These are phyloP conservation scores for Diddensiella transvaalensis DNA, from an alignment of 805 yeast species.

Conservation along the genomic window DNA sequence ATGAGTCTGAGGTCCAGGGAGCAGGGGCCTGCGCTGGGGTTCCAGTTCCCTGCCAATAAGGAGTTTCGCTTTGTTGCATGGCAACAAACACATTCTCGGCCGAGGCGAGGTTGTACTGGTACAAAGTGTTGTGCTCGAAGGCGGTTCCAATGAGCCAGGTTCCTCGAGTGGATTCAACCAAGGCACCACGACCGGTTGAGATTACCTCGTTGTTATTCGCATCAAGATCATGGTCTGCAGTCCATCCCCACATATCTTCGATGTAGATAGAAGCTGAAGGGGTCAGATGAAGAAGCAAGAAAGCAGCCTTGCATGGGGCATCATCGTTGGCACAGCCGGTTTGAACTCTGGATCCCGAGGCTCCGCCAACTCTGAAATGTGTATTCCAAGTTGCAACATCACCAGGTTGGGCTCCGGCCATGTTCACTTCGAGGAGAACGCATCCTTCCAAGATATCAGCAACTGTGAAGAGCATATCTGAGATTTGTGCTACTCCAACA, in stretches of 20 bases:
- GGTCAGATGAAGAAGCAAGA: conserved; percentile 6
- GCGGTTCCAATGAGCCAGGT: conserved; percentile 11
- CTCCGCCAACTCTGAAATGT: conserved; percentile 12
- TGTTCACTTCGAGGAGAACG: conserved; percentile 5
- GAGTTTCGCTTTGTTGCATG: conserved; percentile 12
- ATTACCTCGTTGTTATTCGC: conserved; percentile 3
- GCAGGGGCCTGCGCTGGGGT: conserved; percentile 8
- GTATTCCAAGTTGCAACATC: conserved; percentile 9
- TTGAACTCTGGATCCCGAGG: conserved; percentile 8
- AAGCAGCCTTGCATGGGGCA: conserved; percentile 8
- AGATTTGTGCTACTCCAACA: conserved; percentile 6
- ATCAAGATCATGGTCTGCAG: conserved; percentile 13
- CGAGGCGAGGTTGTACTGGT: conserved; percentile 7
- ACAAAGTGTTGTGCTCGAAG: conserved; percentile 9
- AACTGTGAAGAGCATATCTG: conserved; percentile 10
- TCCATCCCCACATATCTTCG: conserved; percentile 14
- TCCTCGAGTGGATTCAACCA: conserved; percentile 5
- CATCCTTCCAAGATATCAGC: conserved; percentile 4
- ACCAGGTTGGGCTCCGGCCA: conserved; percentile 10
- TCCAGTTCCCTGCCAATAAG: conserved; percentile 9
- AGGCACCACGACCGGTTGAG: conserved; percentile 11
- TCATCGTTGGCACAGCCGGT: conserved; percentile 1
- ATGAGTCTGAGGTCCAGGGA: conserved; percentile 5
- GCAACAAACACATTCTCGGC: conserved; percentile 8
- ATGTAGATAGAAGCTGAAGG: conserved; percentile 8